A percentile compares a stretch with the other conserved stretches of the same genome.
Conservation (phyloP, 2,329 filamentous ascomycete genomes). For the Capronia americana region DNA sequence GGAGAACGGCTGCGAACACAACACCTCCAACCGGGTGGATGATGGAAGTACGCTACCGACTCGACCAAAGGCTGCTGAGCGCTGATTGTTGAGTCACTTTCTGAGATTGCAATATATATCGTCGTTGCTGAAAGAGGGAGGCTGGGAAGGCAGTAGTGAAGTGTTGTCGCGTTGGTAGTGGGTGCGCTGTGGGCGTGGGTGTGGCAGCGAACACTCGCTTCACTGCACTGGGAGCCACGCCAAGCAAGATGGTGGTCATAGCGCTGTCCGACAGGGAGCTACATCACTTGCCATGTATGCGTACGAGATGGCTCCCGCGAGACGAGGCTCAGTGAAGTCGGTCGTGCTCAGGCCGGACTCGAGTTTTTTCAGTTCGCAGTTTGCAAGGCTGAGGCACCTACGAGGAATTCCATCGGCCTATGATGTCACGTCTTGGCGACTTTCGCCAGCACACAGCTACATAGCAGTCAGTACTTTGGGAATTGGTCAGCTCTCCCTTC, state of each 20-base stretch:
- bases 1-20: not conserved
- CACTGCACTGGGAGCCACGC: not conserved
- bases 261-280: not conserved
- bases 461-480: too few species aligned
- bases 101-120: not conserved
- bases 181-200: not conserved
- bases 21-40: constrained; percentile 5
- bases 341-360: not conserved
- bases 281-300: not conserved
- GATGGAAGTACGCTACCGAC: not conserved
- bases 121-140: not conserved
- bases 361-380: too few species aligned
- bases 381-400: too few species aligned
- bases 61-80: not conserved
- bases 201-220: not conserved
- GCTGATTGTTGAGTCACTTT: not conserved
- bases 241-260: not conserved
- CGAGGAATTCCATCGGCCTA: not conserved
- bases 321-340: not conserved
- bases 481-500: too few species aligned
- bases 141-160: not conserved
- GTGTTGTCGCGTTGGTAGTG: not conserved
- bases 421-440: not conserved
- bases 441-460: too few species aligned
- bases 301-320: not conserved